A percentile compares a stretch with the other conserved stretches of the same genome.
phyloP scores from a whole-genome alignment of 148 eudicot species.

The Agrostemma githago region DNA sequence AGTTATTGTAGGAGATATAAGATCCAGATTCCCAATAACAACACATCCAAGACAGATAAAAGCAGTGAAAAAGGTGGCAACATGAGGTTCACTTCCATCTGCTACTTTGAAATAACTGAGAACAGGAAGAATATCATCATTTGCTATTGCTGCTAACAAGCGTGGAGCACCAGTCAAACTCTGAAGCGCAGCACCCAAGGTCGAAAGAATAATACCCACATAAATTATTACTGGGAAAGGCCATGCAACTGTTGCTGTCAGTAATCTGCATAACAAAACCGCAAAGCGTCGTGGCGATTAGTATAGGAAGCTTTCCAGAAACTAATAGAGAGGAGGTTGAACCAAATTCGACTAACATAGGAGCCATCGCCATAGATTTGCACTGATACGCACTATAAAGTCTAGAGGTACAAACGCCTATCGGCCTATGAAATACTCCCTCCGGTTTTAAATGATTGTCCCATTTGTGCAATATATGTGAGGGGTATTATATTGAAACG shows the following conservation, averaged over 20 bases:
- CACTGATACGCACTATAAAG: too few species aligned
- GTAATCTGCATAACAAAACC: conserved; percentile 59
- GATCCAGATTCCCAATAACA: conserved; percentile 93
- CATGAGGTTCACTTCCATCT: conserved; percentile 83
- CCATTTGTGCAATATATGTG: too few species aligned
- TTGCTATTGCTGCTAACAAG: conserved; percentile 94
- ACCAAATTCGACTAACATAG: not conserved
- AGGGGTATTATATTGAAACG: too few species aligned
- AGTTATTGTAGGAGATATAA: conserved; percentile 87
- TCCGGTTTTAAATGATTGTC: too few species aligned
- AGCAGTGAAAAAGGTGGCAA: conserved; percentile 94
- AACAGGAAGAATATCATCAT: conserved; percentile 93
- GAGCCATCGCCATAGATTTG: not conserved
- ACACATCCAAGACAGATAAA: conserved; percentile 92
- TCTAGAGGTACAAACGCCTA: too few species aligned
- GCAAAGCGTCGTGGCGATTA: conserved; percentile 4
- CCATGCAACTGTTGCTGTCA: conserved; percentile 97
- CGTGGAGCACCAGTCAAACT: conserved; percentile 97
- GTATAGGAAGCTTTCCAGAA: not conserved
- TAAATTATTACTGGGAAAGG: conserved; percentile 77
- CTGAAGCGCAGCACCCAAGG: conserved; percentile 97
- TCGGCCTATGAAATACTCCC: too few species aligned
- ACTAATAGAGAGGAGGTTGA: not conserved
- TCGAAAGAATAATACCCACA: conserved; percentile 91
- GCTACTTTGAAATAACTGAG: conserved; percentile 93